phyloP scores from a whole-genome alignment of 257 asterid genomes.

The Cynanchum wilfordii region DNA sequence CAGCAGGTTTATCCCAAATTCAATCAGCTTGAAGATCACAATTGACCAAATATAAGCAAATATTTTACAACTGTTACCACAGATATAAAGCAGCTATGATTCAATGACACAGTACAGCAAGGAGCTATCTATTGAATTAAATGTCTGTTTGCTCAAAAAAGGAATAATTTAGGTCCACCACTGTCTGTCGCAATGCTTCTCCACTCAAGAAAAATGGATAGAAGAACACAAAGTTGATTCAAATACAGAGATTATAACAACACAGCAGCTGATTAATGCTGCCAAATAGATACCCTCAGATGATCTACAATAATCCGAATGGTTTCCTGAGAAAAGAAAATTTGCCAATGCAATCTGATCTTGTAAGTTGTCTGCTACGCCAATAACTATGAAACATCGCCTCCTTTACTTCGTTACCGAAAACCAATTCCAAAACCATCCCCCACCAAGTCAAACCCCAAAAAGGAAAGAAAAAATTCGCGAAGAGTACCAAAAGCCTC shows the following conservation, averaged over 20 bases:
- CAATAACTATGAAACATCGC: slow-evolving; percentile 5
- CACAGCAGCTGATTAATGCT: not conserved
- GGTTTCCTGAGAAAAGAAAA: slow-evolving; percentile 15
- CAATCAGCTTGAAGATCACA: not conserved
- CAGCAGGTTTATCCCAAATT: not conserved
- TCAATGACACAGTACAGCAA: not conserved
- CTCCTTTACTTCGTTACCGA: slow-evolving; percentile 10
- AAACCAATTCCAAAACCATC: slow-evolving; percentile 17
- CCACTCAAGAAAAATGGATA: slow-evolving; percentile 4
- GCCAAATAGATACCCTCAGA: not conserved
- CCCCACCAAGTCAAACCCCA: slow-evolving; percentile 14
- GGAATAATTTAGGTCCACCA: not conserved
- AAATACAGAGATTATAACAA: slow-evolving; percentile 6
- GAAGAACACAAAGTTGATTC: not conserved
- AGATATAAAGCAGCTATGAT: not conserved
- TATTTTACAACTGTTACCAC: not conserved
- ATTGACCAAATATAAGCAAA: not conserved
- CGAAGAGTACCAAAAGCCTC: not conserved
- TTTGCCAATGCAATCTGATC: slow-evolving; percentile 18
- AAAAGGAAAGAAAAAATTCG: not conserved
- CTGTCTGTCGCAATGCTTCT: not conserved
- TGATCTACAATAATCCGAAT: slow-evolving; percentile 14
- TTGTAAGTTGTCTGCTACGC: slow-evolving; percentile 14
- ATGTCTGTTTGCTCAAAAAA: not conserved
- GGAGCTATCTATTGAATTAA: not conserved